phyloP scores from a whole-genome alignment of 2,329 filamentous ascomycete genomes.

The Podosphaera leucotricha region DNA sequence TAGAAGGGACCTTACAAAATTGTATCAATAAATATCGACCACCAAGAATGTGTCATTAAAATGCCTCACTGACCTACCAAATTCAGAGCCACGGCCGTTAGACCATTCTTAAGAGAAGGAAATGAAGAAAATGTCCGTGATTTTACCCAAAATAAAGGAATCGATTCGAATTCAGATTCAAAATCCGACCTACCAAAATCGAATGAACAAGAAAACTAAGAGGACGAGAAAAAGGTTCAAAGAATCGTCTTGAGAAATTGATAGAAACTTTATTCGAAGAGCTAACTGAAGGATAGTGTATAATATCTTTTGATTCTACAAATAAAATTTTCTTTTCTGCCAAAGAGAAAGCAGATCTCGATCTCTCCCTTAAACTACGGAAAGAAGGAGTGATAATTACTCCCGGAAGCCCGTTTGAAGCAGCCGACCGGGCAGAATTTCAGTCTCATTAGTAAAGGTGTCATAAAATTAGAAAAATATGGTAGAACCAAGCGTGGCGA shows the following conservation, averaged over 20 bases:
- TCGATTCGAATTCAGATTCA: neutral
- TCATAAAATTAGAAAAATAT: neutral
- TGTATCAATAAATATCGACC: neutral
- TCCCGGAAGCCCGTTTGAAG: neutral
- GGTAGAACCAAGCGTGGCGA: neutral
- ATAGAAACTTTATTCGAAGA: neutral
- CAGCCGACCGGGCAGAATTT: neutral
- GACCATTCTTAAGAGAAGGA: neutral
- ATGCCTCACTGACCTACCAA: neutral
- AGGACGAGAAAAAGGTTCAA: neutral
- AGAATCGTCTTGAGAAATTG: neutral
- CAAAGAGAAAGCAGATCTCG: neutral
- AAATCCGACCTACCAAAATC: neutral
- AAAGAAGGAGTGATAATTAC: neutral
- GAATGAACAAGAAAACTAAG: neutral
- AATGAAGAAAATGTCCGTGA: neutral
- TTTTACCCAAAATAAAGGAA: neutral
- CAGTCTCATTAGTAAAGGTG: neutral
- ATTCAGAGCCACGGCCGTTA: neutral
- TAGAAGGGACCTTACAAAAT: neutral
- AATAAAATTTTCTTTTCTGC: slow-evolving; percentile 1
- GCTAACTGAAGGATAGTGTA: neutral
- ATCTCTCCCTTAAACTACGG: neutral
- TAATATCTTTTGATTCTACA: neutral
- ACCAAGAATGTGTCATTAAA: neutral